Base-by-base conservation (phyloP, 768 basidiomycete species). In the Lanmaoa rubissima region DNA sequence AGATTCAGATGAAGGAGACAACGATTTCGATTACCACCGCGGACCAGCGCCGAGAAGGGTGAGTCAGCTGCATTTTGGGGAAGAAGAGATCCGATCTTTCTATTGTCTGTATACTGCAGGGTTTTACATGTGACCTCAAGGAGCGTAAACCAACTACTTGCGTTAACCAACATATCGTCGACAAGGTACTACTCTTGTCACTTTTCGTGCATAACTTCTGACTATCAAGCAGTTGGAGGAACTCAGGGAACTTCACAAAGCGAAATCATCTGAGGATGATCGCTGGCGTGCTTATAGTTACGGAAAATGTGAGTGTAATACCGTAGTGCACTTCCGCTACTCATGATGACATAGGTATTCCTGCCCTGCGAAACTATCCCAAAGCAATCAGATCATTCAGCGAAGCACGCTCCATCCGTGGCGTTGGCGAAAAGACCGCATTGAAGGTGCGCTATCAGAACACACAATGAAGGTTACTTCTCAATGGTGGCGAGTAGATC, bases 341-440 rank as follows among this genome's bases (percentile, higher is more conserved):
- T 70, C 24, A 60, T 2, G 44, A 35, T 58, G 38, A 48, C 38
- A 10, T 49, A 90, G 90, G 80, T 47, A 84, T 91, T 32, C 78
- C 81, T 1, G 79, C 81, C 0, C 58, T 92, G 19, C 76, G 79
- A 32, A 77, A 74, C 41, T 74, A 86, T 62, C 82, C 82, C 1
- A 79, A 73, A 53, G 82, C 82, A 7, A 87, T 93, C 62, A 75
- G 69, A 46, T 79, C 82, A 1, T 75, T 75, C 42, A 76, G 76
- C 17, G 83, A 92, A 64, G 91, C 90, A 7, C 73, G 75, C 5
- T 68, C 73, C 6, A 79, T 94, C 42, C 70, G 66, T 6, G 85
- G 86, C 3, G 78, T 92, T 17, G 92, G 88, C 1, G 77, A 82
- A 34, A 92, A 88, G 71, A 92, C 91, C 0, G 90, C 88, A 5